Evolutionary conservation across 352 stramenopile species (phyloP).

Genomic region (Globisporangium recalcitrans): DNA sequence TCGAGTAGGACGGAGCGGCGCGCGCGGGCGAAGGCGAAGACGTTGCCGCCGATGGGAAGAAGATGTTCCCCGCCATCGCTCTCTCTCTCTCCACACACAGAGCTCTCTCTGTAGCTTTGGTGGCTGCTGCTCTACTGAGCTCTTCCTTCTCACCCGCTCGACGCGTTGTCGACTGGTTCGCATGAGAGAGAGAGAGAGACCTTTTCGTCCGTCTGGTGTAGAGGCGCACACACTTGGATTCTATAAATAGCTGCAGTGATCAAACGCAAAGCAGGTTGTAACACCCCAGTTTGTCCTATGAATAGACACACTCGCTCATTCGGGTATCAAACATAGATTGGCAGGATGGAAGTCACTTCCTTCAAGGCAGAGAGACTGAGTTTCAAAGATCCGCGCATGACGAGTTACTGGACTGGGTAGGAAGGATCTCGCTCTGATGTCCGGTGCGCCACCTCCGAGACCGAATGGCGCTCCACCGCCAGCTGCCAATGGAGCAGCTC

Average conservation of each 20-base stretch:
- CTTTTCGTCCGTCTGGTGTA: neutral
- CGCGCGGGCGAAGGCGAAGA: constrained; percentile 4
- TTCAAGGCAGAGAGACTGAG: neutral
- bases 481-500: neutral
- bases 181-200: neutral
- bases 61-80: constrained; percentile 15
- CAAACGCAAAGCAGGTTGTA: neutral
- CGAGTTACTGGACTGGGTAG: neutral
- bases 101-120: neutral
- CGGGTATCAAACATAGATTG: neutral
- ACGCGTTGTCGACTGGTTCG: constrained; percentile 7
- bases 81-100: neutral
- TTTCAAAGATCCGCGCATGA: neutral
- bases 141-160: neutral
- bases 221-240: neutral
- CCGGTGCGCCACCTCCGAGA: neutral
- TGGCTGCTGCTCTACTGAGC: neutral
- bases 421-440: constrained; percentile 9
- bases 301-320: neutral
- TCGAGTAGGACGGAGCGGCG: constrained; percentile 26
- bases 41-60: constrained; percentile 8
- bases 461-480: constrained; percentile 7
- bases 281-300: neutral
- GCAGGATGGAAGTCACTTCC: neutral
- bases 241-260: neutral